Conservation (phyloP, 371 early-diverging fungal genomes). For the Mortierella sp. region DNA sequence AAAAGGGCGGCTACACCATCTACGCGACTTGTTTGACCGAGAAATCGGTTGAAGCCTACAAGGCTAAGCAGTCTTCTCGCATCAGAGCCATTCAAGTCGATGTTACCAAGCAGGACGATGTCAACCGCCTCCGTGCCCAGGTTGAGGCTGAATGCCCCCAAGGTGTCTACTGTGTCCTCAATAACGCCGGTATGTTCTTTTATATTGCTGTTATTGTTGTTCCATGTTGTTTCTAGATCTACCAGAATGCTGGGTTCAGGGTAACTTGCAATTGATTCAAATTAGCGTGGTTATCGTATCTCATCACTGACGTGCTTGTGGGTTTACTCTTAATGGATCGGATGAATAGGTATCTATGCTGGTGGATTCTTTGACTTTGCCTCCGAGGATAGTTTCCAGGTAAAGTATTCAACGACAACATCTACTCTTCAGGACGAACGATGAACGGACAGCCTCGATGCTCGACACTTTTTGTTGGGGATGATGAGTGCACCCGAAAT, state of each 20-base stretch:
- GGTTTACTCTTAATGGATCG: not conserved
- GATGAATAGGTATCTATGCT: conserved; percentile 36
- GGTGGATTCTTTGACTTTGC: conserved; percentile 57
- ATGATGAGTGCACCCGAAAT: not conserved
- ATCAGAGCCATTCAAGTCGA: conserved; percentile 46
- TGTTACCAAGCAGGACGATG: conserved; percentile 54
- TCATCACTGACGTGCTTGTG: not conserved
- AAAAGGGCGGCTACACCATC: conserved; percentile 48
- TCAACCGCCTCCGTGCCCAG: conserved; percentile 48
- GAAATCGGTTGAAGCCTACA: conserved; percentile 38
- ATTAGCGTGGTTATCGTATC: not conserved
- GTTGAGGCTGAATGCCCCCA: conserved; percentile 55
- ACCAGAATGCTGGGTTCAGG: not conserved
- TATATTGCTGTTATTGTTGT: not conserved
- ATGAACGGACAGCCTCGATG: not conserved
- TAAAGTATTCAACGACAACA: conserved; percentile 8
- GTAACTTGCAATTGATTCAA: not conserved
- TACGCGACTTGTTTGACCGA: conserved; percentile 56
- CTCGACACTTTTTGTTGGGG: conserved; percentile 29
- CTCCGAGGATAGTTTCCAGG: conserved; percentile 50
- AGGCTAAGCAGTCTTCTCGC: conserved; percentile 44
- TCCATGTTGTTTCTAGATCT: not conserved
- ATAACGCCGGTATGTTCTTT: conserved; percentile 51
- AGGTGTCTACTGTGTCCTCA: conserved; percentile 54
- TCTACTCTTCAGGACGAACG: not conserved